These are phyloP conservation scores for Tricholoma furcatifolium DNA, from an alignment of 768 basidiomycete genomes.

Conservation along the genomic window DNA sequence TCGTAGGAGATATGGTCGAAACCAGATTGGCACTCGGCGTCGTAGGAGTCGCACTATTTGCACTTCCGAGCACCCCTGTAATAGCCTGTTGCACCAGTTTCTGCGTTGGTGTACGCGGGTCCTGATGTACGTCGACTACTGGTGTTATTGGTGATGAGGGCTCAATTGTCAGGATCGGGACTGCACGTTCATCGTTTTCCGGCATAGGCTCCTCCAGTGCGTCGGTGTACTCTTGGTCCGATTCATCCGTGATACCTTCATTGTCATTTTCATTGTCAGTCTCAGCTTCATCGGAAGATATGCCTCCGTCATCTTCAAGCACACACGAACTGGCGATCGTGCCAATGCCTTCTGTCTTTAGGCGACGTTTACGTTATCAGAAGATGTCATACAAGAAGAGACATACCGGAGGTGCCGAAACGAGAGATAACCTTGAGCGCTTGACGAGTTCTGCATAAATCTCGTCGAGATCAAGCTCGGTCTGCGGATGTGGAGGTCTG, in stretches of 20 bases:
- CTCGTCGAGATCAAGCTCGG: constrained; percentile 52
- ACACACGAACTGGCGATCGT: constrained; percentile 72
- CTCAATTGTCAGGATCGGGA: constrained; percentile 4
- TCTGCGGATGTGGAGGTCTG: constrained; percentile 39
- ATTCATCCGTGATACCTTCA: neutral
- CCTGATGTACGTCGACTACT: neutral
- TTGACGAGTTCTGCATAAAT: constrained; percentile 64
- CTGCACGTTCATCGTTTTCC: neutral
- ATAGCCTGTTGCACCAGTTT: too few relatives aligned
- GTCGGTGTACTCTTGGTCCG: neutral
- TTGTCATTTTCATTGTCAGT: constrained; percentile 24
- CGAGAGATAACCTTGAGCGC: constrained; percentile 61
- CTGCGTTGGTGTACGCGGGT: neutral
- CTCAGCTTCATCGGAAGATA: constrained; percentile 47
- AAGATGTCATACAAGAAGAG: neutral
- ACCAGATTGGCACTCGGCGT: too few relatives aligned
- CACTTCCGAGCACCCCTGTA: too few relatives aligned
- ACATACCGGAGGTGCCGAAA: constrained; percentile 77
- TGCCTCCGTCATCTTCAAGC: constrained; percentile 77
- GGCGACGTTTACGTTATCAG: neutral
- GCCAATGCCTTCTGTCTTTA: constrained; percentile 82
- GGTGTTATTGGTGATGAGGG: constrained; percentile 7
- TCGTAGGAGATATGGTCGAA: too few relatives aligned
- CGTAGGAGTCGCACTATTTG: too few relatives aligned
- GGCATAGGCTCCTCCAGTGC: constrained; percentile 1